Base-by-base conservation (phyloP, 257 asterid genomes). In the Solanum sejunctum region DNA sequence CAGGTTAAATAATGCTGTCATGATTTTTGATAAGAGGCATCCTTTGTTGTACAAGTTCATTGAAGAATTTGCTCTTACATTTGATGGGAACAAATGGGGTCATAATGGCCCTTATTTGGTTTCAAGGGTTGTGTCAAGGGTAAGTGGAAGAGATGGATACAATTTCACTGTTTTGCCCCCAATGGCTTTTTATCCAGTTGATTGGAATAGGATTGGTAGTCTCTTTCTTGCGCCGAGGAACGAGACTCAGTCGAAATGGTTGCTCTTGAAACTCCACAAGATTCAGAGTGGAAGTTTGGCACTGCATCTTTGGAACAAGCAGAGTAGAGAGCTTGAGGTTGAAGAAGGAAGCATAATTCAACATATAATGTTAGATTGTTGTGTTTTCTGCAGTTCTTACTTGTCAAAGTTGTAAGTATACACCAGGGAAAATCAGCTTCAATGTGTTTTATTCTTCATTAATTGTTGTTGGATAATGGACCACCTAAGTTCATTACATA, bases 41-140 rank as follows among this genome's bases (percentile, higher is more conserved):
- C 98, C 97, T 1, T 81, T 95, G 80, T 85, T 96, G 6, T 93
- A 75, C 93, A 93, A 96, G 90, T 96, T 96, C 69, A 96, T 95
- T 32, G 92, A 96, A 81, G 99, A 96, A 86, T 96, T 95, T 77
- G 98, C 98, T 1, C 94, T 91, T 17, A 96, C 99, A 1, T 96
- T 95, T 72, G 98, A 95, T 88, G 99, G 99, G 84, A 95, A 91
- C 10, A 97, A 95, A 85, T 97, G 98, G 99, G 99, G 99, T 6
- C 98, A 95, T 85, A 97, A 97, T 71, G 99, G 99, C 12, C 99
- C 98, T 81, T 97, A 95, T 78, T 82, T 97, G 80, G 98, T 95
- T 20, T 97, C 99, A 18, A 93, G 98, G 80, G 99, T 97, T 10
- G 98, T 93, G 86, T 49, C 87, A 1, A 91, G 99, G 90, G 55